Percentiles rank a stretch among this genome's conserved stretches.
These are phyloP conservation scores for Leccinum incarnatum DNA, from an alignment of 768 basidiomycete genomes.

Conservation along the genomic window DNA sequence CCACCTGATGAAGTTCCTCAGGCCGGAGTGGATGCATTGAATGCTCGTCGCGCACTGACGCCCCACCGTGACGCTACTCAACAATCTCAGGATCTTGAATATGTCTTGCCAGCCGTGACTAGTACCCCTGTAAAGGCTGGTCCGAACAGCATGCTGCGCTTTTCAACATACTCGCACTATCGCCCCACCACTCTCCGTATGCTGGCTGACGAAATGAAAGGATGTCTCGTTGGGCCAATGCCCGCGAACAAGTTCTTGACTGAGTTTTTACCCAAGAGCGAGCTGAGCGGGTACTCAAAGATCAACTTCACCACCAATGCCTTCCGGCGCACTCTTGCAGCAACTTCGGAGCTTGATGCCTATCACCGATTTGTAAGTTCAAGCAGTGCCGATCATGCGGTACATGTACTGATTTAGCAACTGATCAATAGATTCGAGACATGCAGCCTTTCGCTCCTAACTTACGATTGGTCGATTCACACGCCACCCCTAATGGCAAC, in stretches of 20 bases:
- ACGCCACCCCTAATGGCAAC: no score
- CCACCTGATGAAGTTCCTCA: no score
- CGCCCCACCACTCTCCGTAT: not conserved
- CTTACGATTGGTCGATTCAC: no score
- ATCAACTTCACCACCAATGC: not conserved
- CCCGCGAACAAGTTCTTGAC: not conserved
- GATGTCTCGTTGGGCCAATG: not conserved
- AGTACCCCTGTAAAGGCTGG: not conserved
- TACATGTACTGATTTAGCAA: no score
- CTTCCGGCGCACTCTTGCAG: not conserved
- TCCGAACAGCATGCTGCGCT: not conserved
- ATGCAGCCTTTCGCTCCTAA: no score
- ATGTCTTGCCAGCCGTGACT: not conserved
- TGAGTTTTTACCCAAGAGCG: not conserved
- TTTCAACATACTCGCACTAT: not conserved
- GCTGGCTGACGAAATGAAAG: not conserved
- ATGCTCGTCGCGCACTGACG: no score
- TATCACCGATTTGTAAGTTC: not conserved
- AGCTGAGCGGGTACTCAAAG: not conserved
- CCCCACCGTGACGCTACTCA: not conserved
- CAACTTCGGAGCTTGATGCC: not conserved
- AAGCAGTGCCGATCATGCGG: not conserved
- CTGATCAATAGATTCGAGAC: no score
- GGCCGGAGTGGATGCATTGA: no score
- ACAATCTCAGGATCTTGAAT: not conserved